These are phyloP conservation scores for Volvox africanus DNA, from an alignment of 139 green algal species.

Conservation along the genomic window DNA sequence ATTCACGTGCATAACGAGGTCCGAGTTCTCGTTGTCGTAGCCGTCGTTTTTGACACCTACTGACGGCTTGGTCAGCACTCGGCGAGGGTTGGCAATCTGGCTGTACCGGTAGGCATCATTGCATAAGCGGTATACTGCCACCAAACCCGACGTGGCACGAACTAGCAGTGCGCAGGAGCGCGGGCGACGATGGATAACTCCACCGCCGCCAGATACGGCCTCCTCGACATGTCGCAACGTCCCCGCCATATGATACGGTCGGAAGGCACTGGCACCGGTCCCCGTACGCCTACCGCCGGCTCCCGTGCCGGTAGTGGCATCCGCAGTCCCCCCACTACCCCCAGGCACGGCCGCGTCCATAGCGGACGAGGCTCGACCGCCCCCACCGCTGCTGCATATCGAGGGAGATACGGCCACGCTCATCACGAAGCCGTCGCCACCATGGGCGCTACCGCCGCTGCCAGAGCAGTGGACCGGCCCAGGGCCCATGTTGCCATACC, in stretches of 20 bases:
- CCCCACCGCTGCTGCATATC: background rate
- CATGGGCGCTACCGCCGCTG: background rate
- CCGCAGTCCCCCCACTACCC: background rate
- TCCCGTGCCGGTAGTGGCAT: background rate
- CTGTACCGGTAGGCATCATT: slow-evolving; percentile 59
- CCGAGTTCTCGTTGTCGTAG: slow-evolving; percentile 88
- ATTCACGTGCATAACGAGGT: slow-evolving; percentile 89
- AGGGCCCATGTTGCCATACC: background rate
- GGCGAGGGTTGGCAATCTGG: slow-evolving; percentile 50
- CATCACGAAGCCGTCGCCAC: background rate
- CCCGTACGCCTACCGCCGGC: background rate
- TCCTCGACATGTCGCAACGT: background rate
- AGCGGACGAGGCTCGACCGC: background rate
- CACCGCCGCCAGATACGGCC: background rate
- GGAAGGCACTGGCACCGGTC: slow-evolving; percentile 14
- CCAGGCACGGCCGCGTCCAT: background rate
- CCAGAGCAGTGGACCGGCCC: background rate
- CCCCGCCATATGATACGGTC: slow-evolving; percentile 15
- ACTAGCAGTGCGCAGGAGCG: slow-evolving; percentile 31
- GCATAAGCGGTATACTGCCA: slow-evolving; percentile 7
- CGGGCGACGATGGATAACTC: background rate
- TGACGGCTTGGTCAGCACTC: slow-evolving; percentile 83
- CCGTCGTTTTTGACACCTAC: slow-evolving; percentile 77
- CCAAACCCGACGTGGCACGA: slow-evolving; percentile 7
- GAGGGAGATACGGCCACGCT: background rate